These are phyloP conservation scores for Verticillium longisporum DNA, from an alignment of 2,329 filamentous ascomycete species.

Conservation along the genomic window DNA sequence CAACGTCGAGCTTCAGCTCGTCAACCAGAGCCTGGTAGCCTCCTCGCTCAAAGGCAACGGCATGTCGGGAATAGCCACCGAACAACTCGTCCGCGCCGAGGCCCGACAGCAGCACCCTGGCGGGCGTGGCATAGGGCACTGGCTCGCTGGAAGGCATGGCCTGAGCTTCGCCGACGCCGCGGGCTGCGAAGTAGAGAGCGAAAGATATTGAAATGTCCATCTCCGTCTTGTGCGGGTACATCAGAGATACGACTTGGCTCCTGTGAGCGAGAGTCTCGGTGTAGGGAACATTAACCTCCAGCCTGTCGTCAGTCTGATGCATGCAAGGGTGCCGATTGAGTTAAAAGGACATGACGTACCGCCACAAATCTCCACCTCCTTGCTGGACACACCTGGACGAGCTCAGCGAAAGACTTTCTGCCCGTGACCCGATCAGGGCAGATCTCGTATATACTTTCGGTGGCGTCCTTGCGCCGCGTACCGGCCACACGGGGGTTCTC, in stretches of 20 bases:
- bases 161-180: slow-evolving; percentile 54
- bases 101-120: slow-evolving; percentile 82
- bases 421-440: slow-evolving; percentile 91
- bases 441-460: slow-evolving; percentile 57
- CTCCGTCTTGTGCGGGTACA: slow-evolving; percentile 91
- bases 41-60: slow-evolving; percentile 61
- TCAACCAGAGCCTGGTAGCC: slow-evolving; percentile 68
- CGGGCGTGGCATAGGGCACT: slow-evolving; percentile 55
- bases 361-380: slow-evolving; percentile 79
- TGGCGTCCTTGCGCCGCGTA: slow-evolving; percentile 30
- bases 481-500: slow-evolving; percentile 77
- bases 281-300: slow-evolving; percentile 73
- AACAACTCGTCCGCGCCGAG: slow-evolving; percentile 95
- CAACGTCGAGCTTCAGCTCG: slow-evolving; percentile 80
- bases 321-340: neutral
- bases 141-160: slow-evolving; percentile 16
- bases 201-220: slow-evolving; percentile 96
- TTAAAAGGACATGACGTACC: slow-evolving; percentile 29
- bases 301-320: neutral
- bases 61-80: slow-evolving; percentile 83
- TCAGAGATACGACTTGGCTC: slow-evolving; percentile 63
- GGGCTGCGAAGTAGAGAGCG: slow-evolving; percentile 90
- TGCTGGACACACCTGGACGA: slow-evolving; percentile 59
- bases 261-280: slow-evolving; percentile 64
- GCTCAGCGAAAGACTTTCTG: slow-evolving; percentile 69